A percentile compares a stretch with the other conserved stretches of the same genome.
Conservation (phyloP, 2,329 filamentous ascomycete species). For the Penicillium olsonii region DNA sequence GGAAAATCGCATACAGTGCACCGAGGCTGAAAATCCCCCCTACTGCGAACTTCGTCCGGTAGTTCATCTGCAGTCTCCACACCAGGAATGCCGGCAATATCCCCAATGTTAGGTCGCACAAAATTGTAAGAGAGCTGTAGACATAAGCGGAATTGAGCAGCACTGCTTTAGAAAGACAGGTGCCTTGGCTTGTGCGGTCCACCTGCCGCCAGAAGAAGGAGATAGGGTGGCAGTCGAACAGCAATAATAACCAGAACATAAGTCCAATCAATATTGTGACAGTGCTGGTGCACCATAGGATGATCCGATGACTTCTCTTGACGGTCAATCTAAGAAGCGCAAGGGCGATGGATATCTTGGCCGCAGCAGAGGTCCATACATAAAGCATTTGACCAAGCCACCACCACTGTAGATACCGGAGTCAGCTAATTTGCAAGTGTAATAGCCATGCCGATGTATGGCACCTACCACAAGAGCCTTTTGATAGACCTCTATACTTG, state of each 20-base stretch:
- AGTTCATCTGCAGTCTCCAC: slow-evolving; percentile 55
- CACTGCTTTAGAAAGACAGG: slow-evolving; percentile 44
- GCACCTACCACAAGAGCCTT: slow-evolving; percentile 13
- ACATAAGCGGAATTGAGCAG: slow-evolving; percentile 54
- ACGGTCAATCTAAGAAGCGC: slow-evolving; percentile 52
- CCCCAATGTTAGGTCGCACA: slow-evolving; percentile 51
- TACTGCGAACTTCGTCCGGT: slow-evolving; percentile 52
- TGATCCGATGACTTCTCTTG: slow-evolving; percentile 43
- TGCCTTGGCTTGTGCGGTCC: slow-evolving; percentile 30
- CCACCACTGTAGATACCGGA: slow-evolving; percentile 34
- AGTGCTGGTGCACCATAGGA: slow-evolving; percentile 46
- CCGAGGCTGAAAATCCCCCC: slow-evolving; percentile 55
- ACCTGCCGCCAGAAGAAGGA: slow-evolving; percentile 48
- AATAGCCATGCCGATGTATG: neutral
- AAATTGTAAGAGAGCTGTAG: slow-evolving; percentile 46
- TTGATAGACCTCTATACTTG: slow-evolving; percentile 1
- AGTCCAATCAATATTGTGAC: slow-evolving; percentile 44
- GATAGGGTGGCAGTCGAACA: slow-evolving; percentile 54
- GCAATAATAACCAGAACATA: slow-evolving; percentile 49
- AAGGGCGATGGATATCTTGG: slow-evolving; percentile 52
- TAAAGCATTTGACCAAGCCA: slow-evolving; percentile 55
- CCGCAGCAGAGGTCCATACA: slow-evolving; percentile 43
- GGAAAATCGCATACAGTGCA: slow-evolving; percentile 38
- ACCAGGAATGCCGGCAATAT: slow-evolving; percentile 55
- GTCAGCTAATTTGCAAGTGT: neutral